These are phyloP conservation scores for Cornus controversa DNA, from an alignment of 148 eudicot species.

Conservation along the genomic window DNA sequence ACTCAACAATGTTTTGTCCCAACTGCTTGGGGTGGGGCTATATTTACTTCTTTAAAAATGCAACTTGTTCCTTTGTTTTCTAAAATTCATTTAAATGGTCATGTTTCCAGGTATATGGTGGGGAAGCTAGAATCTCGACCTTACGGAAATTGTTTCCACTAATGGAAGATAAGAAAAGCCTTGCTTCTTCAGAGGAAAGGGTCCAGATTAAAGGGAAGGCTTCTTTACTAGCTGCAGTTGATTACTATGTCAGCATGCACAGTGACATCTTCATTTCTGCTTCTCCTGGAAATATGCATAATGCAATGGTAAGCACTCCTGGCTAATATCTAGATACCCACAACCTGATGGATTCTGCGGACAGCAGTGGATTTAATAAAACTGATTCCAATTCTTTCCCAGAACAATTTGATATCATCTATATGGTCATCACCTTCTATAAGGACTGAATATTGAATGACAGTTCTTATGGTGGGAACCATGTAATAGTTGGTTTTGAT, in stretches of 20 bases:
- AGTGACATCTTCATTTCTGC: constrained; percentile 97
- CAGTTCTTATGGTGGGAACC: neutral
- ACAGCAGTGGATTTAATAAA: neutral
- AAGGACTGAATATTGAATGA: neutral
- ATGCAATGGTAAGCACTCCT: constrained; percentile 75
- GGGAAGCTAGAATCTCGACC: constrained; percentile 78
- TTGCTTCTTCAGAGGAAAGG: constrained; percentile 77
- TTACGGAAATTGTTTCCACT: constrained; percentile 69
- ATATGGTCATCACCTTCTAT: too few relatives aligned
- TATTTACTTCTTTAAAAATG: neutral
- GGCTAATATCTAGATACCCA: neutral
- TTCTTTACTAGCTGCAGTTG: constrained; percentile 89
- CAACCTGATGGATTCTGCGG: neutral
- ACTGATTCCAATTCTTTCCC: neutral
- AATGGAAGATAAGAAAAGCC: constrained; percentile 93
- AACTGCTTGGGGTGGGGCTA: constrained; percentile 1
- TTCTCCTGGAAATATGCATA: constrained; percentile 99
- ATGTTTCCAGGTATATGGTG: constrained; percentile 70
- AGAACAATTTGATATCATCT: too few relatives aligned
- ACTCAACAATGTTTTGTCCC: neutral
- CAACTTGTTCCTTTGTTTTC: neutral
- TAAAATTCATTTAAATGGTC: neutral
- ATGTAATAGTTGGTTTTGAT: neutral
- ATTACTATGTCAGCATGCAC: constrained; percentile 92
- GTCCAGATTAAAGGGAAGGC: constrained; percentile 85